Evolutionary conservation across 306 rosid genomes (phyloP).

Genomic region (Cicer chorassanicum): DNA sequence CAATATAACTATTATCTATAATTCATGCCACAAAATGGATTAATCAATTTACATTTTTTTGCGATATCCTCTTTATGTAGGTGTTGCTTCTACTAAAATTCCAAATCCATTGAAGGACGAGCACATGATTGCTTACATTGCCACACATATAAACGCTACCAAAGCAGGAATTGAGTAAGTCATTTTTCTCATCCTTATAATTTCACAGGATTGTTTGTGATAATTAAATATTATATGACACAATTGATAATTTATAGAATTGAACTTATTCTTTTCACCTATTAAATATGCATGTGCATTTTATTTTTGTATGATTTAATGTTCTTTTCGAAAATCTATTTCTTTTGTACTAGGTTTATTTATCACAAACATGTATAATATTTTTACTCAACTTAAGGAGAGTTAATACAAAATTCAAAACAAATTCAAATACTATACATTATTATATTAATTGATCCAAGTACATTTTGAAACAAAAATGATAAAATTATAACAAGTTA

Average conservation of each 20-base stretch:
- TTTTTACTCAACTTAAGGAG: background rate
- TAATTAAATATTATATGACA: background rate
- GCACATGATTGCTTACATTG: too few relatives aligned
- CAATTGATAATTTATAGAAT: background rate
- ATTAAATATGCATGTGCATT: background rate
- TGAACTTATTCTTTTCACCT: background rate
- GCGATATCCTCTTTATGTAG: too few relatives aligned
- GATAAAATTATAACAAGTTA: background rate
- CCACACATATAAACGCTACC: too few relatives aligned
- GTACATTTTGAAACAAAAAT: background rate
- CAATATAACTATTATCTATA: background rate
- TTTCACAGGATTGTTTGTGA: background rate
- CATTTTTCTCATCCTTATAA: too few relatives aligned
- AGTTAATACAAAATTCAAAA: background rate
- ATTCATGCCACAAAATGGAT: background rate
- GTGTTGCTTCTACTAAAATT: too few relatives aligned
- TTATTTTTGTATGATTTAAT: background rate
- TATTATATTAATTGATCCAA: background rate
- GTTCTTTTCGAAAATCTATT: background rate
- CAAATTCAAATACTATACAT: background rate
- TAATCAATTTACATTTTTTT: background rate
- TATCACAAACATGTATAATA: background rate
- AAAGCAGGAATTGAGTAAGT: too few relatives aligned
- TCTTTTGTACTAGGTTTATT: background rate
- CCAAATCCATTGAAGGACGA: too few relatives aligned